Percentiles rank a stretch among this genome's conserved stretches.
These are phyloP conservation scores for Beta macrorhiza DNA, from an alignment of 179 eudicot species.

Conservation along the genomic window DNA sequence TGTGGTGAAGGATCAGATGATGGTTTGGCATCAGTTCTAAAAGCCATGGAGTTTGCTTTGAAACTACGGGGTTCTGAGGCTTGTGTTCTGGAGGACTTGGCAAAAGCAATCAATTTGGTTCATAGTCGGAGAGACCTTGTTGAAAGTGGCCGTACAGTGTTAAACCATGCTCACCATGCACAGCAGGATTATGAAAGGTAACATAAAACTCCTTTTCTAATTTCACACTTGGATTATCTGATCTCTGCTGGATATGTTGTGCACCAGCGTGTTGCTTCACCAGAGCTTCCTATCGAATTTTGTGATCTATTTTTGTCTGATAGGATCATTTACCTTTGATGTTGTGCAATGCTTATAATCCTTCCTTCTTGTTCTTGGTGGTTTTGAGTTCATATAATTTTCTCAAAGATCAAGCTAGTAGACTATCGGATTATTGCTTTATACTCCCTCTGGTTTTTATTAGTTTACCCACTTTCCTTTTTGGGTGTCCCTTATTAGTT, in stretches of 20 bases:
- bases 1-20: conserved; percentile 69
- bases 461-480: too few relatives aligned
- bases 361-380: not conserved
- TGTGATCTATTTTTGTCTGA: not conserved
- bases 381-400: not conserved
- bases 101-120: conserved; percentile 87
- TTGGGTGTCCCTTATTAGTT: too few relatives aligned
- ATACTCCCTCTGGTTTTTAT: too few relatives aligned
- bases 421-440: not conserved
- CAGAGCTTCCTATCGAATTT: not conserved
- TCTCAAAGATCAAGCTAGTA: not conserved
- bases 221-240: not conserved
- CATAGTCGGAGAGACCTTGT: conserved; percentile 87
- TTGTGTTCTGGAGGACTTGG: conserved; percentile 88
- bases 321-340: not conserved
- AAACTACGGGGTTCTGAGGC: conserved; percentile 97
- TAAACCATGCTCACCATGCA: conserved; percentile 80
- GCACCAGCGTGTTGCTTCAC: not conserved
- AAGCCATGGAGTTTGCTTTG: conserved; percentile 82
- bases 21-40: conserved; percentile 86
- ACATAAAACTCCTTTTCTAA: not conserved
- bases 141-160: conserved; percentile 92
- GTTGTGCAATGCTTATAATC: too few relatives aligned
- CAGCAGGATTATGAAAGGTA: conserved; percentile 96
- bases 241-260: not conserved